Base-by-base conservation (phyloP, 352 stramenopile species). In the Phytophthora kernoviae region DNA sequence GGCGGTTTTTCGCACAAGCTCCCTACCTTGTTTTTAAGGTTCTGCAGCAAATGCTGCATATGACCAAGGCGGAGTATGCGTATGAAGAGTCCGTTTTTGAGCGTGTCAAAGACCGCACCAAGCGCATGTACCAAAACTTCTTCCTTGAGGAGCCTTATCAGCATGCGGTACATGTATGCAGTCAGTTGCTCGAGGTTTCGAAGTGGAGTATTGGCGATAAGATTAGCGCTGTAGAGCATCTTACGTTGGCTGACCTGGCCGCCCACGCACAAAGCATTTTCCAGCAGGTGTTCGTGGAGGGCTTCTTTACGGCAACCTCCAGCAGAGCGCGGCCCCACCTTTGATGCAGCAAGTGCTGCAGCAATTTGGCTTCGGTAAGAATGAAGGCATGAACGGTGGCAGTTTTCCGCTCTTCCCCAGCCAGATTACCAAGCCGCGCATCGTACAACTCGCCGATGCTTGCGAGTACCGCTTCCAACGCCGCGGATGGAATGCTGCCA, bases 1-100 rank as follows among this genome's bases (percentile, higher is more conserved):
- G 84, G 79, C 24, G 92, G 92, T 6, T 98, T 95, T 73, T 96
- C 84, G 49, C 84, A 98, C 57, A 98, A 98, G 58, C 79, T 96
- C 4, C 66, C 84, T n/a, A 68, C 80, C 12, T 77, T 98, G 37
- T 60, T 97, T 0, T 85, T 18, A 81, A 93, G 40, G 80, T 90
- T 5, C 67, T 97, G 27, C 58, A 79, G 2, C 60, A 77, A 17
- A 66, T 90, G 55, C 49, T 81, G 27, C 65, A 57, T 5, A 81
- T 89, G 73, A 77, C 77, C 0, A 72, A 68, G n/a, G 33, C 68
- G 9, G 57, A 45, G n/a, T 84, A 91, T 47, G 49, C 57, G 2
- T 78, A 94, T n/a, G 70, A 83, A 15, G 63, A 84, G 9, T 72
- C 81, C 11, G 56, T 92, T 1, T 97, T 96, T 52, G 72, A 89